Evolutionary conservation across 139 green algal genomes (phyloP).

Genomic region (Chlorella sp.): DNA sequence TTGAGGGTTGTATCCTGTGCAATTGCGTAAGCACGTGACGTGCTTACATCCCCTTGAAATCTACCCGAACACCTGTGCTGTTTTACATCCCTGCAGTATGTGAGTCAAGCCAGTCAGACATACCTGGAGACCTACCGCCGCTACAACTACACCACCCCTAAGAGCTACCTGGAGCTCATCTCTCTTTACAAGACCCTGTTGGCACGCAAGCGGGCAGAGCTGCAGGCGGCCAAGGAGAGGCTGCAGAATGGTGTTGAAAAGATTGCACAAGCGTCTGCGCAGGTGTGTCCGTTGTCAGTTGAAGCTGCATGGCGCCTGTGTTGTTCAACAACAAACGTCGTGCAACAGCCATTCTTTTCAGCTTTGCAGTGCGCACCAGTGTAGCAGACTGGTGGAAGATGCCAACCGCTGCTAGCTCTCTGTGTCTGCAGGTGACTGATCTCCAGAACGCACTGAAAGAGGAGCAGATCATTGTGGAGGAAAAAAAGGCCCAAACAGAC

Average conservation of each 20-base stretch:
- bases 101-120: conserved; percentile 5
- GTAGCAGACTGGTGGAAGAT: too few species aligned
- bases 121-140: conserved; percentile 43
- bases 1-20: too few species aligned
- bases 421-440: conserved; percentile 86
- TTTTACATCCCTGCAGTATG: too few species aligned
- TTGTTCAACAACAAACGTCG: too few species aligned
- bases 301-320: too few species aligned
- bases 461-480: conserved; percentile 83
- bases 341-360: too few species aligned
- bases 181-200: conserved; percentile 76
- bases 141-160: conserved; percentile 88
- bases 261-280: conserved; percentile 66
- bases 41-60: too few species aligned
- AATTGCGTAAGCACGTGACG: too few species aligned
- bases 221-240: conserved; percentile 58
- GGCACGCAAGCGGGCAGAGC: conserved; percentile 34
- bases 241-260: conserved; percentile 81
- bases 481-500: conserved; percentile 83
- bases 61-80: too few species aligned
- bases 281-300: too few species aligned
- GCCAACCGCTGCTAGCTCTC: too few species aligned
- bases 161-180: conserved; percentile 90
- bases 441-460: conserved; percentile 72
- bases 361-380: too few species aligned